These are phyloP conservation scores for Pleurotus sapidus DNA, from an alignment of 768 basidiomycete species.

Conservation along the genomic window DNA sequence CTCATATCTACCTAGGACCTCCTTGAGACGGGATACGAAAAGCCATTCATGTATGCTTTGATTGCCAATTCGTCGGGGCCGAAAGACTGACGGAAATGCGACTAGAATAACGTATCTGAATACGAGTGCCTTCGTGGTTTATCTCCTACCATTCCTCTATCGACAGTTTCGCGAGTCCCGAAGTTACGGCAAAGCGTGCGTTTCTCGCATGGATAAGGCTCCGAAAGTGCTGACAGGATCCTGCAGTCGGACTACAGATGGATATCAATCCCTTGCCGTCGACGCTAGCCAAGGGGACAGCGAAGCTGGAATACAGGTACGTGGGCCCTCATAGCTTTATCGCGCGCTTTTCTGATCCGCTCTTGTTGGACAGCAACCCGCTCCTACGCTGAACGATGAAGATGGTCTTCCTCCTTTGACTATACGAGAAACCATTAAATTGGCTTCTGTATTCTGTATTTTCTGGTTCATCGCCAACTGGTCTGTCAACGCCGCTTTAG, in stretches of 20 bases:
- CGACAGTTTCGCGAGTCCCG: constrained; percentile 14
- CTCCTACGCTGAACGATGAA: neutral
- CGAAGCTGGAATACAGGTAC: too few species aligned
- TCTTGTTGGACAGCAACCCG: neutral
- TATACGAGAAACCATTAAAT: constrained; percentile 64
- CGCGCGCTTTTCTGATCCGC: neutral
- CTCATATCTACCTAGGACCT: constrained; percentile 33
- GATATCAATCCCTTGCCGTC: constrained; percentile 16
- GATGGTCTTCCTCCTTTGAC: constrained; percentile 43
- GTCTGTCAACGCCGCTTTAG: constrained; percentile 79
- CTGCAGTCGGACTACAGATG: neutral
- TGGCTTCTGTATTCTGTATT: constrained; percentile 81
- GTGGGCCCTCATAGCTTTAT: neutral
- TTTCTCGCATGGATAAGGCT: neutral
- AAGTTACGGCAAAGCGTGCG: neutral
- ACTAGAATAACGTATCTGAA: constrained; percentile 84
- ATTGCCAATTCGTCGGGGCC: neutral
- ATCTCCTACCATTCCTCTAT: constrained; percentile 64
- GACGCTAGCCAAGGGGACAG: constrained; percentile 8
- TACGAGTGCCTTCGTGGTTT: constrained; percentile 84
- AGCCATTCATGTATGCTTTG: constrained; percentile 71
- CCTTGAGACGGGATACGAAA: constrained; percentile 69
- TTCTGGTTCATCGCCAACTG: constrained; percentile 97
- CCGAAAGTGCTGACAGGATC: too few species aligned
- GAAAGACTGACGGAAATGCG: neutral